Base-by-base conservation (phyloP, 495 filamentous ascomycete genomes). In the Tetracladium marchalianum region DNA sequence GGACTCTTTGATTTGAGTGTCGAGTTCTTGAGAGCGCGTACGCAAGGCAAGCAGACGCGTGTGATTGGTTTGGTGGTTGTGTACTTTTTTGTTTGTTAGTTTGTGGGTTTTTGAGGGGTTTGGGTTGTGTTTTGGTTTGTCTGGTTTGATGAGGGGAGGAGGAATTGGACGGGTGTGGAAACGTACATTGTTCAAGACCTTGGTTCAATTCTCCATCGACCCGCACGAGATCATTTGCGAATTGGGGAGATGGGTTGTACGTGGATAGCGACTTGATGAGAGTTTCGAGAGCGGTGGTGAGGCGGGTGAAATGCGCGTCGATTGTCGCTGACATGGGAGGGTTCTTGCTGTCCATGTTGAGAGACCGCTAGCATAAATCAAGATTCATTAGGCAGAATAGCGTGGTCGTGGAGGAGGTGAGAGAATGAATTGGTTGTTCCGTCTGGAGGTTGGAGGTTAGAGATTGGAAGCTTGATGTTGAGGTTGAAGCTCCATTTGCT, bases 261-360 rank as follows among this genome's bases (percentile, higher is more conserved):
- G 85, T 79, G 8, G 81, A 66, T 35, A 90, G 83, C 1, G 84
- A 86, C 57, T 84, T 81, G 54, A 87, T 76, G 10, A 90, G 70
- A 8, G 63, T 72, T 11, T 70, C 68, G 19, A 90, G 67, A 5
- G 81, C 78, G 45, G 73, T 71, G 56, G 86, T 84, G 35, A 89
- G 66, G 43, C 80, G 76, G 52, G 82, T 72, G 52, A 87, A 84
- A 48, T 76, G 75, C 11, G 51, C 47, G 45, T 78, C 71, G 22
- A 86, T 65, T 42, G 74, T 62, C 33, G 66, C 62, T 45, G 85
- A 73, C 81, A 85, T 85, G 17, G 19, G 22, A 41, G 47, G 27
- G 12, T 38, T 9, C 8, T 42, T 18, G 7, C 27, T 1, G 6
- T 5, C 18, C 12, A 31, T 35, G 35, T 31, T 22, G 7, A 22